A percentile compares a stretch with the other conserved stretches of the same genome.
phyloP scores from a whole-genome alignment of 2,329 filamentous ascomycete genomes.

The Parafenestella ontariensis region DNA sequence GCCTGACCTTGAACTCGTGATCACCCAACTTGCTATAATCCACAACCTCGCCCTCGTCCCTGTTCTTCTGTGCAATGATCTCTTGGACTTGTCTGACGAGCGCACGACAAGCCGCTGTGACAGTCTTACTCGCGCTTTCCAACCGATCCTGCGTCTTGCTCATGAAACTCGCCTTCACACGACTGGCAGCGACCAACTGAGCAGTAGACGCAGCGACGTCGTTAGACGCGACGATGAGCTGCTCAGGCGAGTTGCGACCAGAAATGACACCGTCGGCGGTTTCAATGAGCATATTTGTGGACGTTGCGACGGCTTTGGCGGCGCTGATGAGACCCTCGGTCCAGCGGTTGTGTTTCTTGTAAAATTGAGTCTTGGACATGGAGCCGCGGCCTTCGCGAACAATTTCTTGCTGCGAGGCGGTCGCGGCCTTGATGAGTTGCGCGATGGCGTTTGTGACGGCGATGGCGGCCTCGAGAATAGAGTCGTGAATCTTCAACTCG shows the following conservation, averaged over 20 bases:
- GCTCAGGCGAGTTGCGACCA: conserved; percentile 90
- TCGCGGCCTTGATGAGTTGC: conserved; percentile 92
- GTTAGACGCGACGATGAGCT: conserved; percentile 97
- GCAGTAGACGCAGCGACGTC: conserved; percentile 95
- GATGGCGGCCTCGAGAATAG: conserved; percentile 89
- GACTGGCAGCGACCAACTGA: conserved; percentile 91
- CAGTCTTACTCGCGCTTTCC: conserved; percentile 90
- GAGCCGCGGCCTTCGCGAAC: conserved; percentile 90
- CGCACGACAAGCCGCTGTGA: conserved; percentile 84
- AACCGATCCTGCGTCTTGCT: conserved; percentile 93
- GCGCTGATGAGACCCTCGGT: conserved; percentile 97
- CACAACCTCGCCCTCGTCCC: conserved; percentile 77
- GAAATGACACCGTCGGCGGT: conserved; percentile 95
- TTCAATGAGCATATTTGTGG: conserved; percentile 96
- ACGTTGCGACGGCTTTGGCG: conserved; percentile 91
- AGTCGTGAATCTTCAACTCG: conserved; percentile 94
- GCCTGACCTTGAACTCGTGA: conserved; percentile 97
- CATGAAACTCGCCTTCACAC: conserved; percentile 98
- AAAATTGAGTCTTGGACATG: conserved; percentile 89
- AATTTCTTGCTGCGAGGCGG: conserved; percentile 92
- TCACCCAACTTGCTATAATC: conserved; percentile 89
- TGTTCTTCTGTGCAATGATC: conserved; percentile 87
- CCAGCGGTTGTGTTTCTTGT: conserved; percentile 99
- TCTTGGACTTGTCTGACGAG: conserved; percentile 92
- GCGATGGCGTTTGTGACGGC: conserved; percentile 95